Conservation (phyloP, 371 early-diverging fungal genomes). For the Apophysomyces trapeziformis region DNA sequence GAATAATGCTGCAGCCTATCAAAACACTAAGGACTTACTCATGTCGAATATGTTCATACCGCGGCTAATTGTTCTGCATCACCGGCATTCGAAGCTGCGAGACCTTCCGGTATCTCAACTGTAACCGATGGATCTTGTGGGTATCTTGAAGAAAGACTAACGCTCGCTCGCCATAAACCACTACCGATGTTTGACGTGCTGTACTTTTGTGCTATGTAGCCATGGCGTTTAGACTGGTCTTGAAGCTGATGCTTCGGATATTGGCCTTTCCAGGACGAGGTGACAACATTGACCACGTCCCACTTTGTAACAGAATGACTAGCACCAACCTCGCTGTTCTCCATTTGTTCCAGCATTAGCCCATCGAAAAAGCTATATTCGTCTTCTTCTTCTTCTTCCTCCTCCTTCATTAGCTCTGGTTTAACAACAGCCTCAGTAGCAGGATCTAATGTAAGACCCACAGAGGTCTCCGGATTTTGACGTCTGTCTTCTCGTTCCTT, state of each 20-base stretch:
- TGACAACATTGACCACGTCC: constrained; percentile 23
- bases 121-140: not conserved
- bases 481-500: constrained; percentile 33
- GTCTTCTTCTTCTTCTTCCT: constrained; percentile 15
- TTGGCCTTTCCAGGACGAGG: constrained; percentile 50
- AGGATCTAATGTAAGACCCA: constrained; percentile 11
- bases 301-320: constrained; percentile 11
- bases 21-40: not conserved
- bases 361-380: constrained; percentile 22
- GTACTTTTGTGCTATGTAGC: constrained; percentile 20
- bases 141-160: constrained; percentile 18
- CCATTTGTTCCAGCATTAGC: constrained; percentile 34
- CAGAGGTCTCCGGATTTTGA: constrained; percentile 35
- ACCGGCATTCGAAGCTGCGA: constrained; percentile 15
- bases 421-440: constrained; percentile 12
- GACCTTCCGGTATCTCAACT: constrained; percentile 22
- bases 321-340: constrained; percentile 11
- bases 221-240: constrained; percentile 34
- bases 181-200: constrained; percentile 14
- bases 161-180: constrained; percentile 29
- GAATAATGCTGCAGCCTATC: constrained; percentile 55
- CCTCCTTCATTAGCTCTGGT: not conserved
- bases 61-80: constrained; percentile 69
- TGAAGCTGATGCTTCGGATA: constrained; percentile 47
- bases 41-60: constrained; percentile 22